Conservation (phyloP, 75 land plant species). For the Selaginella moellendorffii region DNA sequence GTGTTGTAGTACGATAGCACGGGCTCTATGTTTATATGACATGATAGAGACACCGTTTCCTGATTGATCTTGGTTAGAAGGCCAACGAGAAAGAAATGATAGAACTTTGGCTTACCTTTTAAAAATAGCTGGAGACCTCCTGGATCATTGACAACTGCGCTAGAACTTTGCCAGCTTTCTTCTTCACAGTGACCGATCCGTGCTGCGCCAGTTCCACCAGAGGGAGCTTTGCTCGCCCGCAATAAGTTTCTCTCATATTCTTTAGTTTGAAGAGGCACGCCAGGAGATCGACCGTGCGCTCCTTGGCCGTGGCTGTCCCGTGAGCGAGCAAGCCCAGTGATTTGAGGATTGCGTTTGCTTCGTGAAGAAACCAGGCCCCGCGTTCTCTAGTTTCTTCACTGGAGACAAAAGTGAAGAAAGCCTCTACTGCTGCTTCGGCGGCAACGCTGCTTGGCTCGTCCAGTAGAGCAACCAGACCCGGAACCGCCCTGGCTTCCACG, state of each 20-base stretch:
- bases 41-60: no score
- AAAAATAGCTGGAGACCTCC: conserved; percentile 19
- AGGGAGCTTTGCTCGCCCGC: conserved; percentile 20
- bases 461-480: conserved; percentile 30
- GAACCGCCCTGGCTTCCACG: conserved; percentile 37
- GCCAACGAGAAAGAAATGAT: no score
- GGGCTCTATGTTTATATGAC: no score
- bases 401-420: conserved; percentile 33
- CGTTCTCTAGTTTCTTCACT: conserved; percentile 41
- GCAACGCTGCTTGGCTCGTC: conserved; percentile 38
- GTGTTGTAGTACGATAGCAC: no score
- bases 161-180: conserved; percentile 27
- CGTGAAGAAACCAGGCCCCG: conserved; percentile 33
- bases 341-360: conserved; percentile 25
- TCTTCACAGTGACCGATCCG: conserved; percentile 12
- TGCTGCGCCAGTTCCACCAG: conserved; percentile 29
- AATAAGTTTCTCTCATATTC: conserved; percentile 26
- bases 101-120: no score
- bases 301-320: conserved; percentile 24
- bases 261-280: conserved; percentile 21
- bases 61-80: no score
- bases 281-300: conserved; percentile 27
- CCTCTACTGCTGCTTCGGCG: conserved; percentile 45
- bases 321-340: conserved; percentile 19
- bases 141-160: conserved; percentile 25